A percentile compares a stretch with the other conserved stretches of the same genome.
These are phyloP conservation scores for Ascosphaera apis DNA, from an alignment of 2,329 filamentous ascomycete species.

Conservation along the genomic window DNA sequence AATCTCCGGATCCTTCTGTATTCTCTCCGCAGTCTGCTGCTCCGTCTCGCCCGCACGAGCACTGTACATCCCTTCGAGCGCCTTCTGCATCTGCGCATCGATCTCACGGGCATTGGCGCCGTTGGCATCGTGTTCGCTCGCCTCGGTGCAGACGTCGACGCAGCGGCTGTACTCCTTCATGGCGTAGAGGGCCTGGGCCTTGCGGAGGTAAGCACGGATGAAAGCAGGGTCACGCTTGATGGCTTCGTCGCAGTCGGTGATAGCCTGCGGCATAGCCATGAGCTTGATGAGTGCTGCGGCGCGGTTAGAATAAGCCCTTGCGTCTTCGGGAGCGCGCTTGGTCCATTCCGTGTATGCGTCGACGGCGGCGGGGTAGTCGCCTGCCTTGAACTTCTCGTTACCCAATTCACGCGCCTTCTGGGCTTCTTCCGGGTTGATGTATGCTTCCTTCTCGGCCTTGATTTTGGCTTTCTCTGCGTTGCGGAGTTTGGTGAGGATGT, in stretches of 20 bases:
- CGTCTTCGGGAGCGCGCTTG: conserved; percentile 80
- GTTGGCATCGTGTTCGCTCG: conserved; percentile 50
- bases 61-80: conserved; percentile 68
- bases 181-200: conserved; percentile 82
- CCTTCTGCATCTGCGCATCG: conserved; percentile 83
- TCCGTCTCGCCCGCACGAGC: conserved; percentile 87
- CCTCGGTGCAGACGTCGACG: conserved; percentile 69
- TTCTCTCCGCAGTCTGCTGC: conserved; percentile 77
- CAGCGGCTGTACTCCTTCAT: conserved; percentile 98
- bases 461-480: conserved; percentile 70
- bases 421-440: conserved; percentile 75
- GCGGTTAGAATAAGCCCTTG: conserved; percentile 90
- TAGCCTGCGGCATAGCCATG: conserved; percentile 78
- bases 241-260: conserved; percentile 76
- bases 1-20: conserved; percentile 85
- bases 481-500: conserved; percentile 80
- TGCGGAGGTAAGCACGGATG: conserved; percentile 87
- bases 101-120: conserved; percentile 78
- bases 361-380: conserved; percentile 84
- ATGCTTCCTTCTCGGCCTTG: conserved; percentile 51
- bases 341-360: conserved; percentile 91
- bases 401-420: conserved; percentile 89
- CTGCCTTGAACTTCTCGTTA: conserved; percentile 92
- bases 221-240: conserved; percentile 83
- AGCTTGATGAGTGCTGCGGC: conserved; percentile 94